Evolutionary conservation across 2,329 filamentous ascomycete genomes (phyloP), one percentile per base, ranked within the genome.

Genomic region (Fusarium pilosicola): DNA sequence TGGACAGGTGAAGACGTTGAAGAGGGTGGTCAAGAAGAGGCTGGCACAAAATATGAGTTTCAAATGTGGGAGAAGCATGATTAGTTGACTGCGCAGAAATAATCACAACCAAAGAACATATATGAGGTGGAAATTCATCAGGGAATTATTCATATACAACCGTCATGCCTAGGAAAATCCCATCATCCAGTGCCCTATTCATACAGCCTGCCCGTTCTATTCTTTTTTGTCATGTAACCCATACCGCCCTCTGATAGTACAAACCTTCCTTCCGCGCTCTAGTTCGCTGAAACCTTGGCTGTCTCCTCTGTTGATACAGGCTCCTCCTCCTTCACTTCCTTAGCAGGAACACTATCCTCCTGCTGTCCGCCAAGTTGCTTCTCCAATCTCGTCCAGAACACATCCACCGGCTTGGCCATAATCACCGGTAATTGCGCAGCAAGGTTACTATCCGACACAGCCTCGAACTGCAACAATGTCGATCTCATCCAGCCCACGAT

Each of bases 1-100:
- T 95, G 91, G 87, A 88, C 90, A 5, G 93, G 92, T 0, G 92
- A 95, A 82, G 84, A 86, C 32, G 86, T 91, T 15, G 83, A 86
- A 0, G 87, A 85, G 46, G 89, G 86, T 2, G 80, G 86, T 39
- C 86, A 91, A 76, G 87, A 88, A 75, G 93, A 96, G 82, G 88
- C 87, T 22, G 90, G 87, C 12, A 89, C 89, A 10, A 81, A 83
- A 79, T 95, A 94, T 81, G 88, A 92, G 80, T 94, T 93, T 83
- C 88, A 93, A 81, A 89, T 94, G 88, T 94, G 91, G 90, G 90
- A 92, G 84, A 89, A 85, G 84, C 79, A 79, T 22, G 45, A 65
- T 51, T 77, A 57, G 68, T n/a, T 24, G 20, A 24, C 41, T 9
- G 34, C 18, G 15, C 20, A 57, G 24, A 41, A 3, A n/a, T 4